Base-by-base conservation (phyloP, 2,329 filamentous ascomycete species). In the Leptographium radiaticola region DNA sequence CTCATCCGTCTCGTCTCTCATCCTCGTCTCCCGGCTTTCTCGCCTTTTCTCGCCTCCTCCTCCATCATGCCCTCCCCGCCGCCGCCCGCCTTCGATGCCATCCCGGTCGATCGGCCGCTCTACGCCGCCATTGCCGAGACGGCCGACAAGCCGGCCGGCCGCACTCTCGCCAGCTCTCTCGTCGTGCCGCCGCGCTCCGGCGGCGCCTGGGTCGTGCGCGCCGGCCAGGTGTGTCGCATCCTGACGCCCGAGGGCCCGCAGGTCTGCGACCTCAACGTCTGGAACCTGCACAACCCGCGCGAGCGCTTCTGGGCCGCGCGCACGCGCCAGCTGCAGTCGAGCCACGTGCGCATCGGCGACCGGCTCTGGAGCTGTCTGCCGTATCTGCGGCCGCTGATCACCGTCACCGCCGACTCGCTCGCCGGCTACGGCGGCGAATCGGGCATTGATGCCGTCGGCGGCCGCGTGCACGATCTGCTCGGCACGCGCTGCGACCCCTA, bases 401-500 rank as follows among this genome's bases (percentile, higher is more conserved):
- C 87, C 0, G 84, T 93, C 55, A 71, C 81, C 15, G 71, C 70
- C 6, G 87, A 93, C 66, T 80, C 76, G n/a, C 69, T 91, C 15
- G 62, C 75, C 53, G 73, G 74, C 69, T 83, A 84, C 63, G 78
- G 79, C 53, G 65, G 71, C 47, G 76, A 86, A 64, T 70, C 77
- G 63, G 78, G 79, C 54, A 64, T 71, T 48, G 76, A 86, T 64
- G 70, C 77, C 63, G 75, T 83, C 62, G 83, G 86, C 61, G 74
- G 86, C 50, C 68, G 80, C 55, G 75, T 87, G 40, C 87, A 94
- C 70, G 88, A 94, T 68, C 71, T 94, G 25, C 71, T 94, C 5
- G 88, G 87, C 39, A 94, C 87, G 31, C 74, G 88, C 45, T 94
- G 88, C 67, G 88, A 93, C 67, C 87, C 87, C 1, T 94, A 93